phyloP scores from a whole-genome alignment of 2,329 filamentous ascomycete genomes.

The Aspergillus tubingensis region DNA sequence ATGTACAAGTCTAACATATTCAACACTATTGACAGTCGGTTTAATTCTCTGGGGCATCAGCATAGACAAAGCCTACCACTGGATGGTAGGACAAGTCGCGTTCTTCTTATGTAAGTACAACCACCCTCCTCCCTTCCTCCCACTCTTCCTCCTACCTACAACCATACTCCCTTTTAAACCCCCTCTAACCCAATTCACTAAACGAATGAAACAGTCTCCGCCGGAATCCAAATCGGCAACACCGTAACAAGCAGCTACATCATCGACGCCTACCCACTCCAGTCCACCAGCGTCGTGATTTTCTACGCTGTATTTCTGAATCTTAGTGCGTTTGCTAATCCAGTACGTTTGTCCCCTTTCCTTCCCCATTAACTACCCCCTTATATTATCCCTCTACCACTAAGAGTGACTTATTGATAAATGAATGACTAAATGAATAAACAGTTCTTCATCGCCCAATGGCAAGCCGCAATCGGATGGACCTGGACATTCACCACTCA shows the following conservation, averaged over 20 bases:
- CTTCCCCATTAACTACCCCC: background rate
- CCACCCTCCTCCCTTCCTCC: too few relatives aligned
- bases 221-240: conserved; percentile 60
- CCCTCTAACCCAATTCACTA: background rate
- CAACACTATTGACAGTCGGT: conserved; percentile 37
- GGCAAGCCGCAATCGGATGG: conserved; percentile 50
- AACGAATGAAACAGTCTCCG: conserved; percentile 44
- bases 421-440: conserved; percentile 19
- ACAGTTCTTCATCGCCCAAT: conserved; percentile 55
- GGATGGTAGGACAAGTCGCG: conserved; percentile 59
- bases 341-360: conserved; percentile 29
- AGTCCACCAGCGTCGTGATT: conserved; percentile 56
- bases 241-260: conserved; percentile 56
- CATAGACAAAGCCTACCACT: conserved; percentile 56
- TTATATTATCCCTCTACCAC: too few relatives aligned
- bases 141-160: too few relatives aligned
- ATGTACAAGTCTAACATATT: background rate
- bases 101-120: conserved; percentile 58
- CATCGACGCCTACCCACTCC: conserved; percentile 58
- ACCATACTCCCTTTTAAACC: too few relatives aligned
- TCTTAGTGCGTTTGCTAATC: conserved; percentile 51
- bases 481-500: conserved; percentile 56
- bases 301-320: conserved; percentile 60
- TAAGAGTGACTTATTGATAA: too few relatives aligned
- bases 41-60: conserved; percentile 59